phyloP scores from a whole-genome alignment of 2,329 filamentous ascomycete genomes.

The Claviceps pazoutovae region DNA sequence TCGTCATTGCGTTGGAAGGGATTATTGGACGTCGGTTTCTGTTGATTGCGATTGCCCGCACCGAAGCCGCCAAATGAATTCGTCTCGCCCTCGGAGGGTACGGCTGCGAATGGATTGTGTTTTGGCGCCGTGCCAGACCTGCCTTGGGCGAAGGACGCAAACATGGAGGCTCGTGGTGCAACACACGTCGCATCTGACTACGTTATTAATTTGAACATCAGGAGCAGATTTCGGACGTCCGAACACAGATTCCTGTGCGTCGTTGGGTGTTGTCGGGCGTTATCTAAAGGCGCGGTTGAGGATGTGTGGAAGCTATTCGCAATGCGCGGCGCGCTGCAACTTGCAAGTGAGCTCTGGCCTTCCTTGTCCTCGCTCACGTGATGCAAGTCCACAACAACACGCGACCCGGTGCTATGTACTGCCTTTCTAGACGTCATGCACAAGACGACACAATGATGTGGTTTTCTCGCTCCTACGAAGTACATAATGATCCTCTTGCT shows the following conservation, averaged over 20 bases:
- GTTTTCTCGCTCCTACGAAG: neutral
- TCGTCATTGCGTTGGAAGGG: constrained; percentile 16
- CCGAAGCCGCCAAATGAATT: constrained; percentile 18
- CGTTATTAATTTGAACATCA: constrained; percentile 20
- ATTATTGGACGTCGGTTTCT: constrained; percentile 15
- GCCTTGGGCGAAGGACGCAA: constrained; percentile 22
- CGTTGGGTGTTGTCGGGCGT: neutral
- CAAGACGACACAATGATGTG: neutral
- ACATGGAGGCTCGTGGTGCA: constrained; percentile 27
- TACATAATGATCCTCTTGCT: neutral
- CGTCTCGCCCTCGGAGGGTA: constrained; percentile 1
- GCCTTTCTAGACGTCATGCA: neutral
- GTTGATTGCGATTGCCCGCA: constrained; percentile 16
- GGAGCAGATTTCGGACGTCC: constrained; percentile 6
- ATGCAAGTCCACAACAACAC: neutral
- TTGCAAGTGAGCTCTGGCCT: neutral
- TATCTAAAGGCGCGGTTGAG: neutral
- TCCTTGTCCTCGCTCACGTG: constrained; percentile 3
- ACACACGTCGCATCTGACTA: constrained; percentile 26
- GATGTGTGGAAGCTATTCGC: constrained; percentile 5
- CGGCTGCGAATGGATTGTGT: constrained; percentile 21
- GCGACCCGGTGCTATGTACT: neutral
- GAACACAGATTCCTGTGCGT: neutral
- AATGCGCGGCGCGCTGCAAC: neutral
- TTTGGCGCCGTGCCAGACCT: constrained; percentile 21